Base-by-base conservation (phyloP, 495 filamentous ascomycete genomes). In the Clavariopsis aquatica region DNA sequence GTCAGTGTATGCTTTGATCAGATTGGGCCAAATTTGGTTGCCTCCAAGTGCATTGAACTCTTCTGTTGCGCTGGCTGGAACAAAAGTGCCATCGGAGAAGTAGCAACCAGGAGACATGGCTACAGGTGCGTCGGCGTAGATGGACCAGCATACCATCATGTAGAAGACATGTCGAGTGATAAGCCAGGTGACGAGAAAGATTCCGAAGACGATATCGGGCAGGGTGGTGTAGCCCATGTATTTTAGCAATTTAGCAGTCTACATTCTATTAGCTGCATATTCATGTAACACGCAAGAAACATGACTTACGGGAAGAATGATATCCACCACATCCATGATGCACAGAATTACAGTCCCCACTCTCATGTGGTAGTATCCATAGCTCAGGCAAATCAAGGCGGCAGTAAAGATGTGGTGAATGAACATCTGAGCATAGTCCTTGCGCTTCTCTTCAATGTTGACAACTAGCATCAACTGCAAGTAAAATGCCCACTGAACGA, bases 341-440 rank as follows among this genome's bases (percentile, higher is more conserved):
- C 89, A 89, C 64, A 98, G 78, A 64, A 98, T 91, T 49, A 96
- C 83, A 70, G 92, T 94, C 52, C 91, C 93, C 31, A 96, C 92
- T 52, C 88, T 87, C 26, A 87, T 93, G 70, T 91, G 85, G 69
- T 89, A 85, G 70, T 92, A 95, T 64, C 86, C 82, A 72, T 98
- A 98, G 49, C 87, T 90, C 15, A 83, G 81, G 67, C 86, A 85
- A 54, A 98, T 85, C 46, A 98, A 82, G 20, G 80, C 78, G 75
- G 87, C 89, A 22, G 94, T 98, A 70, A 97, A 85, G 69, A 96
- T 83, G 75, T 98, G 94, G 75, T 98, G 94, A 12, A 86, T 87
- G 60, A 98, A 86, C 95, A 96, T 97, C 74, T 98, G 94, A 73
- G 85, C 87, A 75, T 96, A 88, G 70, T 98, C 94, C 76, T 98